phyloP scores from a whole-genome alignment of 371 early-diverging fungal genomes.

The Apophysomyces sp. region DNA sequence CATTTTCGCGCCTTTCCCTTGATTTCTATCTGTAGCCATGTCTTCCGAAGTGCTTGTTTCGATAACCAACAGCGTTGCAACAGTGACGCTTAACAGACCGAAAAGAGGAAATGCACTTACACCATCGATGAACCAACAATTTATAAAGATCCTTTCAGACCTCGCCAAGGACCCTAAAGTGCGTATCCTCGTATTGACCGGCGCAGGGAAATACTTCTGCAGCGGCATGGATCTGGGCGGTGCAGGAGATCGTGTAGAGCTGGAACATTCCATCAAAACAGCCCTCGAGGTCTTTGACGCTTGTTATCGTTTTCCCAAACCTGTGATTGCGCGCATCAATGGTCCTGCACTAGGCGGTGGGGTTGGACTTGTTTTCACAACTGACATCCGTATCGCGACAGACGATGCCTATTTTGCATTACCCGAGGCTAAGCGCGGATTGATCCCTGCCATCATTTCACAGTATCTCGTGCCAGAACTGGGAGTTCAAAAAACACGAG shows the following conservation, averaged over 20 bases:
- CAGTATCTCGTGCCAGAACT: constrained; percentile 68
- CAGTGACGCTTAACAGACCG: constrained; percentile 58
- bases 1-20: neutral
- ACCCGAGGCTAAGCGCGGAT: constrained; percentile 67
- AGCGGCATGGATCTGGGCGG: constrained; percentile 67
- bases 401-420: constrained; percentile 56
- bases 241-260: constrained; percentile 23
- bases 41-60: constrained; percentile 15
- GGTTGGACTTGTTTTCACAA: constrained; percentile 65
- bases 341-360: constrained; percentile 78
- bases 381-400: constrained; percentile 60
- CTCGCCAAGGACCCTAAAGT: constrained; percentile 50
- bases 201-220: constrained; percentile 73
- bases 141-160: constrained; percentile 41
- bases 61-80: constrained; percentile 44
- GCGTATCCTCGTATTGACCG: constrained; percentile 64
- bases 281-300: constrained; percentile 39
- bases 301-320: constrained; percentile 55
- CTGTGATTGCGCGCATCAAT: constrained; percentile 65
- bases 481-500: constrained; percentile 53
- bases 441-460: constrained; percentile 74
- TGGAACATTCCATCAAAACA: constrained; percentile 30
- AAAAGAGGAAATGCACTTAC: constrained; percentile 64
- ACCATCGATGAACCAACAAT: constrained; percentile 44
- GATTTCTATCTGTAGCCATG: neutral